These are phyloP conservation scores for Cryptosporidium sp. DNA, from an alignment of 169 alveolate species.

Conservation along the genomic window DNA sequence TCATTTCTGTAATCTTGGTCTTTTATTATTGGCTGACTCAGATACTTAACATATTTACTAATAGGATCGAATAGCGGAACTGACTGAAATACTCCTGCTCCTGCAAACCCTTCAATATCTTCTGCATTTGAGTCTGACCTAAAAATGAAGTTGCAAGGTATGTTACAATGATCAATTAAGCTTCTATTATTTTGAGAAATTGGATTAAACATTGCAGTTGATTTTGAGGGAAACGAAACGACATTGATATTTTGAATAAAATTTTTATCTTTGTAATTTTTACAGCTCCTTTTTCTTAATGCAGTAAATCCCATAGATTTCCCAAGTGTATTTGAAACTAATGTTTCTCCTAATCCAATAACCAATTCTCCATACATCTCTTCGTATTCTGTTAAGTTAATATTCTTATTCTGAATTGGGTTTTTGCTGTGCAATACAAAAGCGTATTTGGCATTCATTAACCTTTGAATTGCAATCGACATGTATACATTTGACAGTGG, in stretches of 20 bases:
- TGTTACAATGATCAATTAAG: background rate
- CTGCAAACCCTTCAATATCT: slow-evolving; percentile 93
- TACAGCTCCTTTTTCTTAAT: slow-evolving; percentile 77
- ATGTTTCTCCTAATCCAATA: slow-evolving; percentile 83
- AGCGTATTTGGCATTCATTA: slow-evolving; percentile 91
- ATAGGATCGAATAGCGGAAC: slow-evolving; percentile 78
- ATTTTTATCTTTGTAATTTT: slow-evolving; percentile 14
- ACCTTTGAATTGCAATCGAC: slow-evolving; percentile 87
- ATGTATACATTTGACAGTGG: slow-evolving; percentile 79
- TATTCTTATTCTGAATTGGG: slow-evolving; percentile 78
- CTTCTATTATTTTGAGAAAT: background rate
- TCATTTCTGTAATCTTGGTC: slow-evolving; percentile 1
- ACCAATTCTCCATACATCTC: slow-evolving; percentile 91
- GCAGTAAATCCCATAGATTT: slow-evolving; percentile 87
- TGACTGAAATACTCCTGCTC: slow-evolving; percentile 94
- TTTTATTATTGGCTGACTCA: slow-evolving; percentile 28
- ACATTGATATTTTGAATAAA: slow-evolving; percentile 70
- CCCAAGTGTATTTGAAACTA: slow-evolving; percentile 89
- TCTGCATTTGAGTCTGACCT: slow-evolving; percentile 92
- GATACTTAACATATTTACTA: slow-evolving; percentile 20
- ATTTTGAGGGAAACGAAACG: slow-evolving; percentile 82
- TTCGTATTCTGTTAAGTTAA: slow-evolving; percentile 80
- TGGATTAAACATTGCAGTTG: slow-evolving; percentile 74
- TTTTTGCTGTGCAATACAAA: slow-evolving; percentile 92
- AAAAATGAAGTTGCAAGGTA: slow-evolving; percentile 78